A percentile compares a stretch with the other conserved stretches of the same genome.
phyloP scores from a whole-genome alignment of 1,284 basidiomycete genomes.

The Ganoderma meredithae region DNA sequence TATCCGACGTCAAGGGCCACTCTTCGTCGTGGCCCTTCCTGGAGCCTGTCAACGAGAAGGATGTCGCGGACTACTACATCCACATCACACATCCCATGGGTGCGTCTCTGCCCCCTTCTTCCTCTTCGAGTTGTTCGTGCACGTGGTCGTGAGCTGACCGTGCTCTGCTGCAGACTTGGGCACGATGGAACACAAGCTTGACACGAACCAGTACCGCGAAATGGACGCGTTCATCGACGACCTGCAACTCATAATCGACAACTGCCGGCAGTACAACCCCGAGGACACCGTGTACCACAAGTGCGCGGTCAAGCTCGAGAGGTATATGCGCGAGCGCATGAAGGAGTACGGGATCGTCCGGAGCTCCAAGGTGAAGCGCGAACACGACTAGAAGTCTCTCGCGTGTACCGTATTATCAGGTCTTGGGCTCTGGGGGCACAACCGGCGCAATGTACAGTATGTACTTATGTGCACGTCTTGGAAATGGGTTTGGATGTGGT shows the following conservation, averaged over 20 bases:
- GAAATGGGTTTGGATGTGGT: not conserved
- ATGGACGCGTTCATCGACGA: conserved; percentile 86
- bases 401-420: not conserved
- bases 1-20: conserved; percentile 86
- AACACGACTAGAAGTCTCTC: conserved; percentile 13
- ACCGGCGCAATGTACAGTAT: not conserved
- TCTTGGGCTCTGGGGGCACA: not conserved
- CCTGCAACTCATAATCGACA: conserved; percentile 88
- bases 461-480: not conserved
- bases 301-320: conserved; percentile 87
- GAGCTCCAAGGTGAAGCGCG: conserved; percentile 33
- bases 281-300: conserved; percentile 87
- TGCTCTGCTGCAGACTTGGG: conserved; percentile 69
- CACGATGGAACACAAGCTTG: conserved; percentile 94
- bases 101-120: conserved; percentile 46
- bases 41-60: conserved; percentile 81
- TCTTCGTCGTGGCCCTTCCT: conserved; percentile 90
- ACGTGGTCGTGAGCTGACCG: not conserved
- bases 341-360: conserved; percentile 29
- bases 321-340: conserved; percentile 61
- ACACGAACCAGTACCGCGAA: conserved; percentile 79
- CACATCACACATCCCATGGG: conserved; percentile 96
- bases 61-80: conserved; percentile 92
- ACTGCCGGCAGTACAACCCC: conserved; percentile 92
- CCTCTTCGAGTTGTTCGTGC: not conserved